Evolutionary conservation across 1,139 yeast species (phyloP), one percentile per base, ranked within the genome.

Genomic region (Blastobotrys serpentis): DNA sequence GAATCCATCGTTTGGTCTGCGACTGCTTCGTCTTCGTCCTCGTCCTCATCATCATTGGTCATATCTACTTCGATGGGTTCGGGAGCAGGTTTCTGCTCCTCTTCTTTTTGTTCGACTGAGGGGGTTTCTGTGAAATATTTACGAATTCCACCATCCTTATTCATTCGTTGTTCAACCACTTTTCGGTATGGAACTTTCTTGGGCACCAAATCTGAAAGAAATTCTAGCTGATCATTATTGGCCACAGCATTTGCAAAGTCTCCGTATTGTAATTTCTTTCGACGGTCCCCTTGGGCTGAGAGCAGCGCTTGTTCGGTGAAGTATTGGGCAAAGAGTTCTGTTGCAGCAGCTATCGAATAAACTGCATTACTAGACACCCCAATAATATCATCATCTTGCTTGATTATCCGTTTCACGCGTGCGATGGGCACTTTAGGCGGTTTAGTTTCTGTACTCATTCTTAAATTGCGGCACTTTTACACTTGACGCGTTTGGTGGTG

Each of bases 331-430:
- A 90, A 90, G 44, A 87, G 69, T 61, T 90, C 96, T 0, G 96
- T 84, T 4, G 97, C 96, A 42, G 86, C 78, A 0, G 95, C 94
- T 2, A 92, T 76, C 11, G 95, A 83, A 59, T 84, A 86, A 11
- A 86, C 87, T 0, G 96, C 95, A 33, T 84, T 74, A 50, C 82
- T 86, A 1, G 95, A 81, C 2, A 92, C 83, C 1, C 87, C 78
- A 4, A 77, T 69, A 58, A 86, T 86, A 39, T 87, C 96, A 3
- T 90, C 88, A 63, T 92, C 98, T 66, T 84, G 78, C 61, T 86
- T 88, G 62, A 92, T 82, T 48, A 90, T 85, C 60, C 84, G 77
- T 64, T 87, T 89, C 56, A 90, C 84, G 57, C 90, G 84, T 1
- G 95, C 78, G 23, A 89, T 70, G 4, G 97, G 98, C 33, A 90